Conservation (phyloP, 164 flowering plant species). For the Warburgia ugandensis region DNA sequence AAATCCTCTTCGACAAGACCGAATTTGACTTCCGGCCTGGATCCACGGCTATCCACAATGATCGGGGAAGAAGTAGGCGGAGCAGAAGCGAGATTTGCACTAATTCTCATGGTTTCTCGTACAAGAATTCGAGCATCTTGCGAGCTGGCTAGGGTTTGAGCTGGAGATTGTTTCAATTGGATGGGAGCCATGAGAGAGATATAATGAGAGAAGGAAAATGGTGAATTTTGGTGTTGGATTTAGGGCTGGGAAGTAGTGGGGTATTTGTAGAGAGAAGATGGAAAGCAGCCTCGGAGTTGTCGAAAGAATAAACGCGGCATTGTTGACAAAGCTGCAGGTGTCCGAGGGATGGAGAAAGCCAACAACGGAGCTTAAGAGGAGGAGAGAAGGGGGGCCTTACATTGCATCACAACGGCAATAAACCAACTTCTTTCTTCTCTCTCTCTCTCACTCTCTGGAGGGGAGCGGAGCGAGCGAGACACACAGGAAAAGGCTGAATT, state of each 20-base stretch:
- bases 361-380: too few species aligned
- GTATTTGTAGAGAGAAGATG: background rate
- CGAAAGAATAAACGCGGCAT: slow-evolving; percentile 5
- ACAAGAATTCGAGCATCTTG: slow-evolving; percentile 64
- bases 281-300: background rate
- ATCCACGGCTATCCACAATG: slow-evolving; percentile 8
- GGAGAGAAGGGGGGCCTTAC: too few species aligned
- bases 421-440: too few species aligned
- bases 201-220: background rate
- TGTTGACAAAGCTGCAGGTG: slow-evolving; percentile 1
- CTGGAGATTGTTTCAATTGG: slow-evolving; percentile 8
- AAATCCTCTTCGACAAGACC: slow-evolving; percentile 39
- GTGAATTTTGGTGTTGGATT: background rate
- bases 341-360: too few species aligned
- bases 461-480: too few species aligned
- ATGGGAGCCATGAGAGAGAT: slow-evolving; percentile 11
- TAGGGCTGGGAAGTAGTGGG: background rate
- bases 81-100: slow-evolving; percentile 73
- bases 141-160: slow-evolving; percentile 20
- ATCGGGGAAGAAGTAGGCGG: slow-evolving; percentile 8
- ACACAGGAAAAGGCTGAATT: too few species aligned
- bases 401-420: too few species aligned
- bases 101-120: slow-evolving; percentile 79
- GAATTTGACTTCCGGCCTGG: slow-evolving; percentile 16
- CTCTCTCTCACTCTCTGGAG: too few species aligned